These are phyloP conservation scores for Ascoidea asiatica DNA, from an alignment of 805 yeast genomes.

Conservation along the genomic window DNA sequence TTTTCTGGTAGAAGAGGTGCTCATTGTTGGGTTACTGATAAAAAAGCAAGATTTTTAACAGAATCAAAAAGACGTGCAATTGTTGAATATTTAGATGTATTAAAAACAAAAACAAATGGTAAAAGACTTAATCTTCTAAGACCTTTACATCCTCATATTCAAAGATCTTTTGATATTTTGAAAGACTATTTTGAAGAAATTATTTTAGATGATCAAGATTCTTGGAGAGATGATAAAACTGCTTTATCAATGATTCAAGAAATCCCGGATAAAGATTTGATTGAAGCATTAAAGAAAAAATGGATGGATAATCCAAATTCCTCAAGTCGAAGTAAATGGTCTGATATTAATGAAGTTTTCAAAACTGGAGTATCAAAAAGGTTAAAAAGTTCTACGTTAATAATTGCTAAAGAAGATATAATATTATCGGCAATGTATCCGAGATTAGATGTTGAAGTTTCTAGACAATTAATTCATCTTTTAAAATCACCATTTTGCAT, in stretches of 20 bases:
- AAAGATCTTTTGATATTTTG: conserved; percentile 58
- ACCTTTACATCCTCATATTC: conserved; percentile 84
- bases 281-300: conserved; percentile 34
- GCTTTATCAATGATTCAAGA: conserved; percentile 45
- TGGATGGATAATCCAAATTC: conserved; percentile 47
- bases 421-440: conserved; percentile 78
- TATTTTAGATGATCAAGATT: conserved; percentile 73
- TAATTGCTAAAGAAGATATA: conserved; percentile 70
- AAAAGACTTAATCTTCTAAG: conserved; percentile 44
- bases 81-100: conserved; percentile 72
- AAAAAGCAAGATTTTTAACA: conserved; percentile 58
- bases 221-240: conserved; percentile 54
- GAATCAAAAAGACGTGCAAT: conserved; percentile 68
- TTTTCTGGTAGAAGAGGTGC: conserved; percentile 98
- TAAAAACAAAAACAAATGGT: conserved; percentile 34
- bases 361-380: conserved; percentile 22
- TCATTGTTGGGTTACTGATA: conserved; percentile 95
- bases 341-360: conserved; percentile 47
- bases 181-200: conserved; percentile 49
- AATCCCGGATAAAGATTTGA: conserved; percentile 46
- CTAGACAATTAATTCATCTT: conserved; percentile 80
- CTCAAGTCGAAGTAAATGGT: conserved; percentile 62
- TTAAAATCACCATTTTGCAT: conserved; percentile 94
- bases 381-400: conserved; percentile 32
- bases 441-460: conserved; percentile 84